Evolutionary conservation across 805 yeast genomes (phyloP).

Genomic region (Metschnikowia aberdeeniae): DNA sequence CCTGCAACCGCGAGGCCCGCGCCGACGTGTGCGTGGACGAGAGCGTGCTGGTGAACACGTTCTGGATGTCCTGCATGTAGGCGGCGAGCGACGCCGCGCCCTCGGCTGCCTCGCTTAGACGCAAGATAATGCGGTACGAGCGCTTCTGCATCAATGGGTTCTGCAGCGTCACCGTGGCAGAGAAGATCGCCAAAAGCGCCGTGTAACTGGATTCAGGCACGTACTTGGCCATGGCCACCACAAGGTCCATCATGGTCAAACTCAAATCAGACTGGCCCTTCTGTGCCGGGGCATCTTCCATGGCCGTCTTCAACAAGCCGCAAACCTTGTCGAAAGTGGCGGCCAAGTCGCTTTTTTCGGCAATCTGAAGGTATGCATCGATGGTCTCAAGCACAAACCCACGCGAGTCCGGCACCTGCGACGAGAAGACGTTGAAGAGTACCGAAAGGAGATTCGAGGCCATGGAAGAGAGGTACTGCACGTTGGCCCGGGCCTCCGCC

Average conservation of each 20-base stretch:
- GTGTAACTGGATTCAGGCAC: conserved; percentile 67
- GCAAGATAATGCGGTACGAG: conserved; percentile 74
- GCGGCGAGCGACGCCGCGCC: conserved; percentile 54
- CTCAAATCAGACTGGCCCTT: conserved; percentile 46
- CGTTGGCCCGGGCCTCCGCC: conserved; percentile 48
- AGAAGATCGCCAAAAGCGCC: conserved; percentile 76
- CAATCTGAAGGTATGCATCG: conserved; percentile 70
- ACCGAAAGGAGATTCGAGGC: conserved; percentile 80
- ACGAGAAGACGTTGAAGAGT: conserved; percentile 87
- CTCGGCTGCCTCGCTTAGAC: conserved; percentile 61
- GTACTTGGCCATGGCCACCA: conserved; percentile 82
- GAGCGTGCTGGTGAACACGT: conserved; percentile 54
- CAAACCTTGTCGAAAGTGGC: conserved; percentile 84
- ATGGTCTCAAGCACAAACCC: conserved; percentile 83
- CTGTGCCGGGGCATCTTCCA: conserved; percentile 40
- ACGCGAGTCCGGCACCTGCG: conserved; percentile 79
- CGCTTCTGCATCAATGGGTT: conserved; percentile 81
- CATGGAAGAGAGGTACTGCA: conserved; percentile 59
- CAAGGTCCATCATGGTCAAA: conserved; percentile 86
- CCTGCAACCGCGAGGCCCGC: conserved; percentile 71
- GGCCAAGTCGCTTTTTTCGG: conserved; percentile 61
- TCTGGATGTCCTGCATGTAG: conserved; percentile 56
- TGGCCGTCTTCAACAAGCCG: conserved; percentile 65
- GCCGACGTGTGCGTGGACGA: conserved; percentile 65
- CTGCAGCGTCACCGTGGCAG: conserved; percentile 52